Base-by-base conservation (phyloP, 177 flowering plant genomes). In the Vitis hybrid region DNA sequence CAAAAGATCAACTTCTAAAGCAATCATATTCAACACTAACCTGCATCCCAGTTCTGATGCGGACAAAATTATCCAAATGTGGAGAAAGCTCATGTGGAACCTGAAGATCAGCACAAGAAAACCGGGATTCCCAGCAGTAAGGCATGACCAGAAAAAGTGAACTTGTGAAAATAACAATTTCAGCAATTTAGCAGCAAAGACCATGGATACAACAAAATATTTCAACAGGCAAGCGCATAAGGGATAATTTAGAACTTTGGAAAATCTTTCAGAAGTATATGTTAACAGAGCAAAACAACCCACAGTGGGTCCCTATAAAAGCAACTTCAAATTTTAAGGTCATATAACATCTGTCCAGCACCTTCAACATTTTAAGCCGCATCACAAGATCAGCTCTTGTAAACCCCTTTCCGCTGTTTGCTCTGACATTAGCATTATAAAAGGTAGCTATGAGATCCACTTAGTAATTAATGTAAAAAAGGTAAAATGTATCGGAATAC, bases 11-110 rank as follows among this genome's bases (percentile, higher is more conserved):
- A 18, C 17, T 14, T 60, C 14, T 59, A 21, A 1, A 27, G 17
- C 5, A 51, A 30, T 3, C 18, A 40, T 14, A 56, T 21, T 30
- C 40, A 75, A 56, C 21, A 49, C 59, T 55, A 70, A 93, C 97
- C 92, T 94, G 98, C 90, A 94, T 78, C 54, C 98, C 97, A 12
- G 89, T 92, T 76, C 75, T 88, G 67, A 94, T 66, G 46, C 94
- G 91, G 56, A 90, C 89, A 87, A 94, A 94, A 71, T 92, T 86
- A 67, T 86, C 82, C 83, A 88, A 76, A 80, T 91, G 75, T 60
- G 61, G 71, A 59, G 98, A 94, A 48, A 77, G 81, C 79, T 92
- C 89, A 72, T 89, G 79, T 18, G 88, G 90, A 32, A 94, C 97
- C 98, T 94, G 83, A 58, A 71, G 52, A 57, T 68, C 62, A 65